These are phyloP conservation scores for Colletotrichum somersetense DNA, from an alignment of 2,329 filamentous ascomycete genomes.

Conservation along the genomic window DNA sequence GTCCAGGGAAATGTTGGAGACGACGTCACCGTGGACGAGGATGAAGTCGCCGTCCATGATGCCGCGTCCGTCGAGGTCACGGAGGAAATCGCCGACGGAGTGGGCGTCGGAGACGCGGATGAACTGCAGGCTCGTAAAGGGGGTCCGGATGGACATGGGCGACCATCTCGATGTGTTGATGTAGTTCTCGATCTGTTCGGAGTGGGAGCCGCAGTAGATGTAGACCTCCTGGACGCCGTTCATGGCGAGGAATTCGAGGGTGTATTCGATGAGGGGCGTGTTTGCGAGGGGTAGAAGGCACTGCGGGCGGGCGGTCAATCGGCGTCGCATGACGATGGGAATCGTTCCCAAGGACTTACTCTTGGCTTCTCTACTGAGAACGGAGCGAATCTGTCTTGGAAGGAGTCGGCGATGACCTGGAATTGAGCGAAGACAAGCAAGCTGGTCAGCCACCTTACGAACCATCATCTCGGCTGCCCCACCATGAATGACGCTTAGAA, in stretches of 20 bases:
- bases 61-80: constrained; percentile 88
- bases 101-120: constrained; percentile 86
- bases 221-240: constrained; percentile 95
- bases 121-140: constrained; percentile 86
- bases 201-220: constrained; percentile 90
- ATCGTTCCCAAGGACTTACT: constrained; percentile 63
- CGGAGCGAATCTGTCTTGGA: constrained; percentile 90
- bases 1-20: constrained; percentile 91
- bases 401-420: constrained; percentile 92
- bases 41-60: constrained; percentile 92
- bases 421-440: constrained; percentile 19
- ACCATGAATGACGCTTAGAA: constrained; percentile 44
- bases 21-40: constrained; percentile 90
- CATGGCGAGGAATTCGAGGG: constrained; percentile 94
- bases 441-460: constrained; percentile 26
- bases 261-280: constrained; percentile 96
- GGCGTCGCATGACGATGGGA: constrained; percentile 36
- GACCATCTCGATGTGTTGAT: constrained; percentile 83
- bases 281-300: constrained; percentile 95
- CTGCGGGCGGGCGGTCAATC: constrained; percentile 58
- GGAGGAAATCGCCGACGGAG: constrained; percentile 93
- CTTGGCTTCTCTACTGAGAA: constrained; percentile 91
- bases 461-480: constrained; percentile 44
- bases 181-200: constrained; percentile 88
- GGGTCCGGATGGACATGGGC: constrained; percentile 64